Evolutionary conservation across 805 yeast genomes (phyloP).

Genomic region (Schwanniomyces pseudopolymorphus): DNA sequence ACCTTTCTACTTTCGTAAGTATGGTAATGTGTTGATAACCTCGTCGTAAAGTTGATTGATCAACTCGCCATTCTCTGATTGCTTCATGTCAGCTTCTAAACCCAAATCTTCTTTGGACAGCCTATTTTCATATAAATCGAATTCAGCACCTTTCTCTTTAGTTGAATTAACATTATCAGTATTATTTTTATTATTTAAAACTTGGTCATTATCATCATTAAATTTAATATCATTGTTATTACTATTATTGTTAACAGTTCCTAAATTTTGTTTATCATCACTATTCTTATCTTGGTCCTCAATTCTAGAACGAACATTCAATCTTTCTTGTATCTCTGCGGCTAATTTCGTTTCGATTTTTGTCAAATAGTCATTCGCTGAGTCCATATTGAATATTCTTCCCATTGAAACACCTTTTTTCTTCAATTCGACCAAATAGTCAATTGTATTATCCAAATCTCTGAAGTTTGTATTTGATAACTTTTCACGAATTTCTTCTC

Average conservation of each 20-base stretch:
- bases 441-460: slow-evolving; percentile 35
- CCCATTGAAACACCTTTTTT: slow-evolving; percentile 32
- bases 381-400: slow-evolving; percentile 14
- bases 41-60: slow-evolving; percentile 22
- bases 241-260: neutral
- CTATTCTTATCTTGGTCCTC: neutral
- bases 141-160: neutral
- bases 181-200: too few relatives aligned
- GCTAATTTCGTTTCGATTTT: slow-evolving; percentile 9
- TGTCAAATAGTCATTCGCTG: slow-evolving; percentile 3
- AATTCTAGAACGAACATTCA: slow-evolving; percentile 8
- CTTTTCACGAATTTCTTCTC: slow-evolving; percentile 39
- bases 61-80: slow-evolving; percentile 3
- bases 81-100: neutral
- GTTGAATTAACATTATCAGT: neutral
- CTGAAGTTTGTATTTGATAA: slow-evolving; percentile 28
- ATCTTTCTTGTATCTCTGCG: slow-evolving; percentile 16
- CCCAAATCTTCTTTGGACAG: too few relatives aligned
- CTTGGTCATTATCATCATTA: too few relatives aligned
- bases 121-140: neutral
- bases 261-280: too few relatives aligned
- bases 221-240: neutral
- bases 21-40: slow-evolving; percentile 16
- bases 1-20: neutral
- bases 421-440: slow-evolving; percentile 29